A percentile compares a stretch with the other conserved stretches of the same genome.
These are phyloP conservation scores for Podospora bellae-mahoneyi DNA, from an alignment of 495 filamentous ascomycete genomes.

Conservation along the genomic window DNA sequence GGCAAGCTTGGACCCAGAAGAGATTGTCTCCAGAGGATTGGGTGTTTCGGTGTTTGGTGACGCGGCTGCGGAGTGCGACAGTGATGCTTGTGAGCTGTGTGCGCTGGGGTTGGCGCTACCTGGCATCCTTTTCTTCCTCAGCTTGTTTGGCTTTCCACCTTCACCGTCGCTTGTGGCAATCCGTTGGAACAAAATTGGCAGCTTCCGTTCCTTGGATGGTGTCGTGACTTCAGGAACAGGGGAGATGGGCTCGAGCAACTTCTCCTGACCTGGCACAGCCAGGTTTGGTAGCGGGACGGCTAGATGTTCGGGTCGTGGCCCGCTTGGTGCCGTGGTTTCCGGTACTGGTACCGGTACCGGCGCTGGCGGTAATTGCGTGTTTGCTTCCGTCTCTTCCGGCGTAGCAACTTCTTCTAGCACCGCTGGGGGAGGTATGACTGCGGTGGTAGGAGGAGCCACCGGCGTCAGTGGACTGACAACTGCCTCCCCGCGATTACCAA, in stretches of 20 bases:
- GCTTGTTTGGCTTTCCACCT: slow-evolving; percentile 73
- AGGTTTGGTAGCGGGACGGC: slow-evolving; percentile 18
- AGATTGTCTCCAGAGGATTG: slow-evolving; percentile 40
- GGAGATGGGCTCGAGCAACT: slow-evolving; percentile 36
- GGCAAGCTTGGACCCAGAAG: slow-evolving; percentile 27
- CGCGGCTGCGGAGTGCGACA: slow-evolving; percentile 47
- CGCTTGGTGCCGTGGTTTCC: not conserved
- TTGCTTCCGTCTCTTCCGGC: slow-evolving; percentile 20
- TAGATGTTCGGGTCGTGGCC: slow-evolving; percentile 4
- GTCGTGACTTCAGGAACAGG: slow-evolving; percentile 49
- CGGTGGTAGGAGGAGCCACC: slow-evolving; percentile 17
- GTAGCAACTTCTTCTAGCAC: slow-evolving; percentile 31
- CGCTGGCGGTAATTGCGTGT: slow-evolving; percentile 7
- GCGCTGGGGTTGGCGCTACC: slow-evolving; percentile 75
- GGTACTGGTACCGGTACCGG: slow-evolving; percentile 11
- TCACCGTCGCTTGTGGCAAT: slow-evolving; percentile 61
- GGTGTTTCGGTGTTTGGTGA: slow-evolving; percentile 37
- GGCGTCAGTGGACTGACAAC: slow-evolving; percentile 36
- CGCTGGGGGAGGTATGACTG: slow-evolving; percentile 22
- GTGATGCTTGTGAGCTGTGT: slow-evolving; percentile 76
- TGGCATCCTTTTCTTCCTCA: slow-evolving; percentile 76
- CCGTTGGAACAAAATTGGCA: slow-evolving; percentile 65
- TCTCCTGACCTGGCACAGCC: slow-evolving; percentile 44
- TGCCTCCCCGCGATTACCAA: slow-evolving; percentile 38
- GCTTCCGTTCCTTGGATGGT: slow-evolving; percentile 65